These are phyloP conservation scores for Pyracantha coccinea DNA, from an alignment of 331 rosid species.

Conservation along the genomic window DNA sequence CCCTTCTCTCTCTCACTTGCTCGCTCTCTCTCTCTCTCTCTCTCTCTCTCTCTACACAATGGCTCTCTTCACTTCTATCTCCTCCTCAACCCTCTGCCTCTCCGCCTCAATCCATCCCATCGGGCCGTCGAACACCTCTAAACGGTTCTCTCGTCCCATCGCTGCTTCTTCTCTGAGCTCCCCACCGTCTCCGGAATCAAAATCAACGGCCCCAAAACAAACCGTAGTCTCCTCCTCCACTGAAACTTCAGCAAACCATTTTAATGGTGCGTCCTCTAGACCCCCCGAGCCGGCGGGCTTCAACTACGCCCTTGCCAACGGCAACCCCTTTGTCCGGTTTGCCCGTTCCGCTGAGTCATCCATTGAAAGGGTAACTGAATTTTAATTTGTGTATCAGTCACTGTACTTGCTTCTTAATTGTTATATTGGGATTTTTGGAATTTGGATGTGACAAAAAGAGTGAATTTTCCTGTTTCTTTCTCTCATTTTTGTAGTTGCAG, in stretches of 20 bases:
- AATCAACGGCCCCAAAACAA: constrained; percentile 28
- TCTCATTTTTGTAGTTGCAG: neutral
- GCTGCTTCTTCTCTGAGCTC: constrained; percentile 62
- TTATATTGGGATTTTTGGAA: neutral
- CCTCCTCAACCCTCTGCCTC: constrained; percentile 24
- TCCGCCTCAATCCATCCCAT: constrained; percentile 18
- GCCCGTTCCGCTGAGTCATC: constrained; percentile 61
- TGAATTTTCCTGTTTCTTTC: neutral
- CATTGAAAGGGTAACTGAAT: constrained; percentile 61
- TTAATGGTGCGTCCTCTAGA: constrained; percentile 31
- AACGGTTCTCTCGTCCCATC: constrained; percentile 13
- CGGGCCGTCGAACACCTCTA: constrained; percentile 4
- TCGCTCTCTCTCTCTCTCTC: neutral
- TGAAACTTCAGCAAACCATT: constrained; percentile 29
- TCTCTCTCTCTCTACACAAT: constrained; percentile 10
- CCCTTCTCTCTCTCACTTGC: neutral
- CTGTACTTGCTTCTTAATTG: neutral
- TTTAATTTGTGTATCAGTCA: neutral
- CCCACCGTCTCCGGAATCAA: constrained; percentile 48
- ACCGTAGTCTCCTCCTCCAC: constrained; percentile 34
- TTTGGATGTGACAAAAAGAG: neutral
- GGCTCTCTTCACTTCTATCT: constrained; percentile 55
- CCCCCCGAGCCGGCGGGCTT: constrained; percentile 32
- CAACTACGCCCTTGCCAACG: constrained; percentile 42
- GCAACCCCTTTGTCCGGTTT: constrained; percentile 32